Conservation (phyloP, 2,329 filamentous ascomycete genomes). For the Fusarium protoensiforme region DNA sequence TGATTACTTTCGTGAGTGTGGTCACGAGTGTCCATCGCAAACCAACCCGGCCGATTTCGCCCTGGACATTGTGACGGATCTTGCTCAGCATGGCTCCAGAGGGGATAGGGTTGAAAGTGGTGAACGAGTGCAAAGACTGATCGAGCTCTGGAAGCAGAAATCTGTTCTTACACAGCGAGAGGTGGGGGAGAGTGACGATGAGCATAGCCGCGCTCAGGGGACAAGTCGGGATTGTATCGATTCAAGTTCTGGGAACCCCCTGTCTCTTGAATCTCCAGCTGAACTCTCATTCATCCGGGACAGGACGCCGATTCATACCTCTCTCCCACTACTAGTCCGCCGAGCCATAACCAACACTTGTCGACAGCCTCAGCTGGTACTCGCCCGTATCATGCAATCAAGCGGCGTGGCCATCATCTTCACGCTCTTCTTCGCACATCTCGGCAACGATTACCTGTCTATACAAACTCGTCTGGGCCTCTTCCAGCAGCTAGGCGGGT, state of each 20-base stretch:
- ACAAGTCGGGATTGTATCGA: not conserved
- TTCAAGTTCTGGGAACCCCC: not conserved
- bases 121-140: slow-evolving; percentile 69
- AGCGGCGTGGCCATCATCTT: slow-evolving; percentile 71
- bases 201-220: too few species aligned
- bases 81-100: slow-evolving; percentile 69
- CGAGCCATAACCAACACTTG: slow-evolving; percentile 76
- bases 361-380: slow-evolving; percentile 71
- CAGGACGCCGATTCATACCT: slow-evolving; percentile 68
- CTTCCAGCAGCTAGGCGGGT: slow-evolving; percentile 75
- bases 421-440: slow-evolving; percentile 76
- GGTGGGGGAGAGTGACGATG: not conserved
- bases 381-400: slow-evolving; percentile 75
- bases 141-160: slow-evolving; percentile 64
- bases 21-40: slow-evolving; percentile 73
- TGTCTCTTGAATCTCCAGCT: slow-evolving; percentile 70
- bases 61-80: slow-evolving; percentile 79
- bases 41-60: slow-evolving; percentile 84
- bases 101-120: slow-evolving; percentile 71
- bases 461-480: slow-evolving; percentile 81
- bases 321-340: slow-evolving; percentile 74
- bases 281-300: slow-evolving; percentile 72
- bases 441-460: slow-evolving; percentile 74
- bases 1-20: slow-evolving; percentile 68
- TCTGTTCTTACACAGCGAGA: not conserved